phyloP scores from a whole-genome alignment of 495 filamentous ascomycete species.

The Trichoderma parareesei region DNA sequence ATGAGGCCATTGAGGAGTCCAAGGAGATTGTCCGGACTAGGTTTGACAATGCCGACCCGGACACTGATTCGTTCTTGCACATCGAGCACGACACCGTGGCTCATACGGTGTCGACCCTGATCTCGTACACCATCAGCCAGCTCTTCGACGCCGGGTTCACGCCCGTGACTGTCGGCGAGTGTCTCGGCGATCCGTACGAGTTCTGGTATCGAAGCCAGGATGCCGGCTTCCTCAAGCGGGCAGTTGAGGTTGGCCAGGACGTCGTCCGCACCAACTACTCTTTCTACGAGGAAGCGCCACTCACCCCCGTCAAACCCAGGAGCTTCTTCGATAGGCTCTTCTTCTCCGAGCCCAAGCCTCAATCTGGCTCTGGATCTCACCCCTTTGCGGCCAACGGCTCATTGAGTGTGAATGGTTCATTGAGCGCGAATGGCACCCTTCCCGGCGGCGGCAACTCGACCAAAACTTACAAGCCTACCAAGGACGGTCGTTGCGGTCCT shows the following conservation, averaged over 20 bases:
- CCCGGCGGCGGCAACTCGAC: not conserved
- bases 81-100: conserved; percentile 77
- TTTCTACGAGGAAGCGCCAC: not conserved
- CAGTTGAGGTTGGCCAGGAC: not conserved
- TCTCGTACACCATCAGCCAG: conserved; percentile 60
- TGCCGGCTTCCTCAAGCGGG: not conserved
- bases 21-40: conserved; percentile 63
- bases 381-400: too few relatives aligned
- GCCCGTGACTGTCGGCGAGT: conserved; percentile 65
- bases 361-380: not conserved
- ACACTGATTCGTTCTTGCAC: conserved; percentile 46
- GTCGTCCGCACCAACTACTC: not conserved
- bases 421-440: not conserved
- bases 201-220: conserved; percentile 59
- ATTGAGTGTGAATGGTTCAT: too few relatives aligned
- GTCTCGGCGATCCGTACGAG: conserved; percentile 57
- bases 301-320: not conserved
- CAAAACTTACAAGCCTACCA: not conserved
- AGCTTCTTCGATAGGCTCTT: too few relatives aligned
- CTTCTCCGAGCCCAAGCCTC: not conserved
- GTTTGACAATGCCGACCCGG: conserved; percentile 39
- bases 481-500: not conserved
- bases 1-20: conserved; percentile 54
- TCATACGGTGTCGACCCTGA: conserved; percentile 69
- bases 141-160: conserved; percentile 51